Percentiles rank a stretch among this genome's conserved stretches.
Conservation (phyloP, 2,329 filamentous ascomycete species). For the Aspergillus jensenii region DNA sequence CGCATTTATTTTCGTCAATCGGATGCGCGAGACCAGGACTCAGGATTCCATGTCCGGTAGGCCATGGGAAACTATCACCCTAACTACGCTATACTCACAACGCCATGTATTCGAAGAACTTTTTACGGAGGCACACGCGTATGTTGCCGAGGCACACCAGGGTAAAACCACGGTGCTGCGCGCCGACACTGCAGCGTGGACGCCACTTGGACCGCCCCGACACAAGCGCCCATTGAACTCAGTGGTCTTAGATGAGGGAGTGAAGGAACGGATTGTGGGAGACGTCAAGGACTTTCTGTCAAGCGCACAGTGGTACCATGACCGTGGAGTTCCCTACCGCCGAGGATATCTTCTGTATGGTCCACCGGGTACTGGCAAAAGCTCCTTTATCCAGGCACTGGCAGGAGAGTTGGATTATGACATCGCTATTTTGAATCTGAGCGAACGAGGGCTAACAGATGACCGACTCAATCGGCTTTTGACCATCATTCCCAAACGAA, state of each 20-base stretch:
- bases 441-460: constrained; percentile 85
- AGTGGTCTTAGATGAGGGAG: constrained; percentile 79
- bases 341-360: constrained; percentile 87
- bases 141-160: constrained; percentile 77
- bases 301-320: constrained; percentile 83
- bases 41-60: constrained; percentile 77
- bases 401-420: constrained; percentile 91
- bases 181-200: constrained; percentile 80
- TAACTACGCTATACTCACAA: constrained; percentile 88
- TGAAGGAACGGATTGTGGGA: constrained; percentile 75
- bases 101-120: constrained; percentile 87
- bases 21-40: constrained; percentile 81
- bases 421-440: constrained; percentile 89
- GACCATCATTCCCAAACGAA: constrained; percentile 79
- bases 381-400: constrained; percentile 91
- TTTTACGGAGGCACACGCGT: constrained; percentile 79
- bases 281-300: constrained; percentile 82
- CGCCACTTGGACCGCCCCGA: constrained; percentile 76
- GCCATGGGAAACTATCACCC: constrained; percentile 89
- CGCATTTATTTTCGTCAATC: constrained; percentile 82
- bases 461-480: constrained; percentile 83
- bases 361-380: constrained; percentile 89
- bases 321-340: constrained; percentile 91
- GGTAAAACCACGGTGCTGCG: constrained; percentile 94
- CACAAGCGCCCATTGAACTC: constrained; percentile 85